phyloP scores from a whole-genome alignment of 441 rosid species.

The Adansonia madagascariensis region DNA sequence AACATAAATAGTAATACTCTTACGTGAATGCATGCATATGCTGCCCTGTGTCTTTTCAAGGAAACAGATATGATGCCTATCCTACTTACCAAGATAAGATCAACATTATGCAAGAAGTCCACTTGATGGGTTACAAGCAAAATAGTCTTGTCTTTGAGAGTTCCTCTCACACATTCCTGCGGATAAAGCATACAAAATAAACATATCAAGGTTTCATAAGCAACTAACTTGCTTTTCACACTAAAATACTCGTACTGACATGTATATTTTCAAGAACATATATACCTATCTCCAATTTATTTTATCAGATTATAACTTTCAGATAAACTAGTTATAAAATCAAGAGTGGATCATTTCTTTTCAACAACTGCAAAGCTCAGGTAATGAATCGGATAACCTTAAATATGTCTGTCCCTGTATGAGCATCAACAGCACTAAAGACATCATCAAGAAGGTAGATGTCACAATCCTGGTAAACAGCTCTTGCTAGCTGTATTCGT shows the following conservation, averaged over 20 bases:
- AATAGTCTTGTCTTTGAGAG: slow-evolving; percentile 76
- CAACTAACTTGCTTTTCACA: not conserved
- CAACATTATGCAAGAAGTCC: slow-evolving; percentile 86
- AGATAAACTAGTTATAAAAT: not conserved
- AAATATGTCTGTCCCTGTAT: slow-evolving; percentile 87
- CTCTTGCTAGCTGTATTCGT: slow-evolving; percentile 88
- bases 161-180: slow-evolving; percentile 88
- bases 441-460: slow-evolving; percentile 90
- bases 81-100: slow-evolving; percentile 66
- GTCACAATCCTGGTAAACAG: slow-evolving; percentile 92
- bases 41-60: slow-evolving; percentile 11
- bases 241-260: not conserved
- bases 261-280: not conserved
- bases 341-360: slow-evolving; percentile 14
- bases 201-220: slow-evolving; percentile 22
- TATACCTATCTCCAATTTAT: not conserved
- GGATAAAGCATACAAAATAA: slow-evolving; percentile 28
- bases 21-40: not conserved
- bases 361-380: not conserved
- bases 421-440: slow-evolving; percentile 97
- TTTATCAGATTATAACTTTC: not conserved
- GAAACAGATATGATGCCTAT: not conserved
- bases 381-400: slow-evolving; percentile 46
- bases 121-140: slow-evolving; percentile 94
- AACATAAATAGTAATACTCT: not conserved